Evolutionary conservation across 176 grass and related monocot species (phyloP).

Genomic region (Triticum monococcum): DNA sequence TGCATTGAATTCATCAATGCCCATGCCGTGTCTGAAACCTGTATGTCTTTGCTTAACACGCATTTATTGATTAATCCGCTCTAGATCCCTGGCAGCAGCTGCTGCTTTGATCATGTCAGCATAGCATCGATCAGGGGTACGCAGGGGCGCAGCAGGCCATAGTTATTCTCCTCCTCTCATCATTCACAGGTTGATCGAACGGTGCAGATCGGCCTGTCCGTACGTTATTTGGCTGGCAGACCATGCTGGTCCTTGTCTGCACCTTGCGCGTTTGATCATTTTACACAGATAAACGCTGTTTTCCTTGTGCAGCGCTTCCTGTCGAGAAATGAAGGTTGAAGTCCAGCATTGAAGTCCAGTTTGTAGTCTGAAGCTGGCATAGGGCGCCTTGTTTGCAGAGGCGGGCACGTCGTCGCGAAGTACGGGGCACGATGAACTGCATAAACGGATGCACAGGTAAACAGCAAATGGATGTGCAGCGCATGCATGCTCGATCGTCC

Average conservation of each 20-base stretch:
- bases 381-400: not conserved
- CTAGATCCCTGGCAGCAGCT: too few relatives aligned
- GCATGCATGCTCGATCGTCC: too few relatives aligned
- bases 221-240: too few relatives aligned
- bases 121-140: too few relatives aligned
- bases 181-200: not conserved
- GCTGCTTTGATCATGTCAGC: too few relatives aligned
- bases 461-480: too few relatives aligned
- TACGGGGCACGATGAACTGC: not conserved
- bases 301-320: not conserved
- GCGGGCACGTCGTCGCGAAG: not conserved
- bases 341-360: too few relatives aligned
- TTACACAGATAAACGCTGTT: not conserved
- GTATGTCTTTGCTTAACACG: slow-evolving; percentile 15
- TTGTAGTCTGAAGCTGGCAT: not conserved
- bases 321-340: not conserved
- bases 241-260: not conserved
- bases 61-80: not conserved
- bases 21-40: slow-evolving; percentile 24
- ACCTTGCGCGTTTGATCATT: not conserved
- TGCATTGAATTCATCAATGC: not conserved
- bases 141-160: not conserved
- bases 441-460: too few relatives aligned
- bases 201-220: not conserved
- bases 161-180: not conserved